phyloP scores from a whole-genome alignment of 345 rosid species.

The Gossypium bickii region DNA sequence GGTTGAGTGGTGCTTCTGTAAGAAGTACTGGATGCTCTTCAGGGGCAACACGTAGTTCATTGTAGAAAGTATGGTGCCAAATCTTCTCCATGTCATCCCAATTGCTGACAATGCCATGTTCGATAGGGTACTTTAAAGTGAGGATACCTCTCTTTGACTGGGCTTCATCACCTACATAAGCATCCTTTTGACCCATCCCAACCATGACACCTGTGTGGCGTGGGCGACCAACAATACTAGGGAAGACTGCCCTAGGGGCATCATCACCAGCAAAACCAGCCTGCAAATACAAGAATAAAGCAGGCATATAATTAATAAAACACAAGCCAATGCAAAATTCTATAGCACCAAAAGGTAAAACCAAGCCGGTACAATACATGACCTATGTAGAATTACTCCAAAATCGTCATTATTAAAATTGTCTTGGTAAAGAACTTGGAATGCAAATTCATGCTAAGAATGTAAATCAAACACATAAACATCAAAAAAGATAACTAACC shows the following conservation, averaged over 20 bases:
- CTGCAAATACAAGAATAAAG: conserved; percentile 24
- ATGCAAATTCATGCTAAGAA: neutral
- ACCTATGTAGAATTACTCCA: neutral
- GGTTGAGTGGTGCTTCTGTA: conserved; percentile 59
- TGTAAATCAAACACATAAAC: neutral
- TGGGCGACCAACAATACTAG: conserved; percentile 66
- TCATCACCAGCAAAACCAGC: conserved; percentile 73
- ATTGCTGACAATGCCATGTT: conserved; percentile 72
- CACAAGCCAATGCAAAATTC: neutral
- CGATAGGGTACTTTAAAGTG: conserved; percentile 69
- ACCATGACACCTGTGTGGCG: conserved; percentile 81
- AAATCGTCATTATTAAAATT: neutral
- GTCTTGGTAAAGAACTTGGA: neutral
- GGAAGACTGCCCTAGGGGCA: conserved; percentile 69
- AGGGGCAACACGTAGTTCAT: conserved; percentile 54
- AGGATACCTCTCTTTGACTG: conserved; percentile 75
- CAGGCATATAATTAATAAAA: neutral
- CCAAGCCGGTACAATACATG: neutral
- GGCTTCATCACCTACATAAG: conserved; percentile 74
- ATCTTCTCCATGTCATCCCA: conserved; percentile 85
- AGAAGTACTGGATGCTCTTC: conserved; percentile 66
- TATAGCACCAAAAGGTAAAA: neutral
- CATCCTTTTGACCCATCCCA: conserved; percentile 79
- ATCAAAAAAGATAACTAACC: conserved; percentile 30
- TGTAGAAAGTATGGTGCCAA: conserved; percentile 78